These are phyloP conservation scores for Nissolia schottii DNA, from an alignment of 306 rosid species.

Conservation along the genomic window DNA sequence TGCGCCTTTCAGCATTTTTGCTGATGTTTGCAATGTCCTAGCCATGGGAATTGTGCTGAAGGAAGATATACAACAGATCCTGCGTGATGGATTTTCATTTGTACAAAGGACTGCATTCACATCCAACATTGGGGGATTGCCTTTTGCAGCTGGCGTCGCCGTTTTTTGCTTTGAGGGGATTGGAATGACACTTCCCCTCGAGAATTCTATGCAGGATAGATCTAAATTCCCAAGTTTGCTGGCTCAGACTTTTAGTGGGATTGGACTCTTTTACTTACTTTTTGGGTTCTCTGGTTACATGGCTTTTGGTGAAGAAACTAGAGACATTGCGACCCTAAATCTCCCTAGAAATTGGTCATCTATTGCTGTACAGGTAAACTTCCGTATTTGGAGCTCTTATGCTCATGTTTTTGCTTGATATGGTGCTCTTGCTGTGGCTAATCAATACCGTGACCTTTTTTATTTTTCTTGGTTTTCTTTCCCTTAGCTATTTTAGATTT, in stretches of 20 bases:
- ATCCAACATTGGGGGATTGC: slow-evolving; percentile 72
- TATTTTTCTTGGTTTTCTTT: neutral
- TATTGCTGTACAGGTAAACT: slow-evolving; percentile 64
- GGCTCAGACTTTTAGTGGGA: slow-evolving; percentile 73
- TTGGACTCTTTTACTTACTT: slow-evolving; percentile 55
- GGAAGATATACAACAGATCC: slow-evolving; percentile 53
- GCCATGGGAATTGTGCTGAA: slow-evolving; percentile 81
- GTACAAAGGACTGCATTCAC: slow-evolving; percentile 58
- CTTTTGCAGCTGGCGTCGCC: slow-evolving; percentile 87
- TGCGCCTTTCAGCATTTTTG: slow-evolving; percentile 86
- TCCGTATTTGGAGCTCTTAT: neutral
- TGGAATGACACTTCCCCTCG: slow-evolving; percentile 85
- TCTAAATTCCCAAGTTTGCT: slow-evolving; percentile 57
- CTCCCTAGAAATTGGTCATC: slow-evolving; percentile 82
- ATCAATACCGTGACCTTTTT: neutral
- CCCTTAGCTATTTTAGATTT: neutral
- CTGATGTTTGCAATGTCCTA: slow-evolving; percentile 66
- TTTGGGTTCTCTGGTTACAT: slow-evolving; percentile 82
- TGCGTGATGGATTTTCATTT: slow-evolving; percentile 49
- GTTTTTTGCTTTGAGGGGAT: slow-evolving; percentile 88
- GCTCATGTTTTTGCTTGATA: slow-evolving; percentile 2
- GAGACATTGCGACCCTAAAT: slow-evolving; percentile 76
- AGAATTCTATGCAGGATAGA: slow-evolving; percentile 50
- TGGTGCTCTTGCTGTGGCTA: neutral
- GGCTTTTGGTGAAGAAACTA: slow-evolving; percentile 89